Conservation (phyloP, 345 rosid genomes). For the Salix udensis region DNA sequence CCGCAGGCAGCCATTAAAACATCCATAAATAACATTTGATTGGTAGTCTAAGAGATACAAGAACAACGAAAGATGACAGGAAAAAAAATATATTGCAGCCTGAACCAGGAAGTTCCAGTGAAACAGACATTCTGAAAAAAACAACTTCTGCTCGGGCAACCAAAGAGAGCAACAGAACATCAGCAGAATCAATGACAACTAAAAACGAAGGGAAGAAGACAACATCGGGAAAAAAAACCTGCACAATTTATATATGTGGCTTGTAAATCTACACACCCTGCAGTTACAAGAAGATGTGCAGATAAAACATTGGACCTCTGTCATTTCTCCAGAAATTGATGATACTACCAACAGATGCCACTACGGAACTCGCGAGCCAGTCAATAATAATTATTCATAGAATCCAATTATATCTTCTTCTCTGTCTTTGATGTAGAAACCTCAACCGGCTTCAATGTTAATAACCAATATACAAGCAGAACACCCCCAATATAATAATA, state of each 20-base stretch:
- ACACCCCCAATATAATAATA: background rate
- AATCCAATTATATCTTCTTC: background rate
- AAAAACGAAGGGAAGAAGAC: background rate
- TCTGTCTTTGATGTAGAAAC: background rate
- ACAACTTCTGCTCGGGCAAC: background rate
- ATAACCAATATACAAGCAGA: background rate
- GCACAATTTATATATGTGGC: background rate
- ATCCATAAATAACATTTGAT: background rate
- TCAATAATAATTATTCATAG: background rate
- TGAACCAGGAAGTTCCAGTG: background rate
- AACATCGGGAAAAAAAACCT: background rate
- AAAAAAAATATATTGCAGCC: background rate
- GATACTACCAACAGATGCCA: conserved; percentile 15
- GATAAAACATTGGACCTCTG: conserved; percentile 11
- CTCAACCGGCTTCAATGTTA: background rate
- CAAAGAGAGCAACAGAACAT: background rate
- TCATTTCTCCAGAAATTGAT: conserved; percentile 8
- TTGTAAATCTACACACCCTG: background rate
- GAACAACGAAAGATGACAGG: background rate
- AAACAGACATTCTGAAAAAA: background rate
- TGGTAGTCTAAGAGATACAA: background rate
- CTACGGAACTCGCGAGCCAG: background rate
- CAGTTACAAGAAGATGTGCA: background rate
- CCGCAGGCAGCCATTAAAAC: background rate
- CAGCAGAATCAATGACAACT: background rate